phyloP scores from a whole-genome alignment of 106 monocot species.

The Acanthochlamys bracteata region DNA sequence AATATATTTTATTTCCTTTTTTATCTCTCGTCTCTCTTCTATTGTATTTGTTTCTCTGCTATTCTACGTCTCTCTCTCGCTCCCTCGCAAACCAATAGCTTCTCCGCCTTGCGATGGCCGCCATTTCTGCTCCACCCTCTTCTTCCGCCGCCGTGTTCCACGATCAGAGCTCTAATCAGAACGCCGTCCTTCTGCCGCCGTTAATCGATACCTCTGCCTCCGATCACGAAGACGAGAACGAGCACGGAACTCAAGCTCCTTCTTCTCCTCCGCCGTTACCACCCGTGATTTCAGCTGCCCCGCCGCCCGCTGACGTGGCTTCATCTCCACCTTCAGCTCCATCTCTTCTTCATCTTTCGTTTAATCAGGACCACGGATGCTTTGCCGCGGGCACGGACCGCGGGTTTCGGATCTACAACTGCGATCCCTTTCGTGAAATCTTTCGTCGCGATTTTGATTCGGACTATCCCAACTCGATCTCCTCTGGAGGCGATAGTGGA shows the following conservation, averaged over 20 bases:
- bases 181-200: neutral
- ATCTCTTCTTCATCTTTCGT: constrained; percentile 72
- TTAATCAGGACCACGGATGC: constrained; percentile 95
- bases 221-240: constrained; percentile 1
- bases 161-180: constrained; percentile 8
- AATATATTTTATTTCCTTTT: too few relatives aligned
- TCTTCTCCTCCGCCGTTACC: neutral
- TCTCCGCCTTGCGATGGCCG: constrained; percentile 15
- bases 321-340: constrained; percentile 9
- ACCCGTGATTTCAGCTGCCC: neutral
- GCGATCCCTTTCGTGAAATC: constrained; percentile 98
- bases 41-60: neutral
- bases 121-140: constrained; percentile 16
- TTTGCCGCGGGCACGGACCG: constrained; percentile 77
- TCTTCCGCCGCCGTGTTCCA: constrained; percentile 3
- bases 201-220: neutral
- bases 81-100: neutral
- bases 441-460: constrained; percentile 82
- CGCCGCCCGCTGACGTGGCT: neutral
- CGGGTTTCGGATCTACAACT: constrained; percentile 96
- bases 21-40: constrained; percentile 2
- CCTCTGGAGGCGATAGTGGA: constrained; percentile 16
- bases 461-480: neutral
- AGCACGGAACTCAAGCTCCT: neutral
- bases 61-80: neutral